These are phyloP conservation scores for Talaromyces funiculosus DNA, from an alignment of 2,329 filamentous ascomycete genomes.

Conservation along the genomic window DNA sequence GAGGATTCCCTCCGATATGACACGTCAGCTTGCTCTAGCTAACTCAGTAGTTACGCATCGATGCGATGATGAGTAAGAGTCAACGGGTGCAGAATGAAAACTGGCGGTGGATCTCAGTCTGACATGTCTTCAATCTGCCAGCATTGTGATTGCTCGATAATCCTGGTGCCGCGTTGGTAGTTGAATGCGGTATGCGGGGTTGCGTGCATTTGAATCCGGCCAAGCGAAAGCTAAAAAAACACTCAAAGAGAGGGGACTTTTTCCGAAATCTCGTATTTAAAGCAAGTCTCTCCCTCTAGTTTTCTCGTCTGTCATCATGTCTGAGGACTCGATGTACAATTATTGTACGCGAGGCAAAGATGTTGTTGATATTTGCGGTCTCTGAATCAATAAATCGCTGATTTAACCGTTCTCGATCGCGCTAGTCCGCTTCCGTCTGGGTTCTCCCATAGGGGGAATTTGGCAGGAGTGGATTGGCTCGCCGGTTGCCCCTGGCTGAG, in stretches of 20 bases:
- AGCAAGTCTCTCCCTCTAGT: not conserved
- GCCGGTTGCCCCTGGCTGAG: constrained; percentile 5
- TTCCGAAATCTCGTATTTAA: not conserved
- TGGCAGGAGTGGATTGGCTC: constrained; percentile 11
- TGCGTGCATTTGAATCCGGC: not conserved
- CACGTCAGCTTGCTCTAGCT: not conserved
- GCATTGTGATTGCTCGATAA: constrained; percentile 1
- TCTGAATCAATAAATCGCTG: not conserved
- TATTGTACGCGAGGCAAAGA: not conserved
- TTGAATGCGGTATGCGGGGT: constrained; percentile 1
- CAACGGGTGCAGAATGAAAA: not conserved
- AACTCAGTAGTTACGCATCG: not conserved
- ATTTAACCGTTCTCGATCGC: not conserved
- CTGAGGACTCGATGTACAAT: not conserved
- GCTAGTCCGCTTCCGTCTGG: constrained; percentile 4
- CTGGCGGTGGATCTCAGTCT: not conserved
- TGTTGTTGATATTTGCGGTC: no score
- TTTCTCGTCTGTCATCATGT: not conserved
- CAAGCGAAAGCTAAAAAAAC: not conserved
- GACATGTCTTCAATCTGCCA: not conserved
- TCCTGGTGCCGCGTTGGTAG: not conserved
- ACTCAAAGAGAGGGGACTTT: not conserved
- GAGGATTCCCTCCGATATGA: not conserved
- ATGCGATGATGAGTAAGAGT: not conserved
- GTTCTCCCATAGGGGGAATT: not conserved